Evolutionary conservation across 306 rosid genomes (phyloP), one percentile per base, ranked within the genome.

Genomic region (Quercus glauca): DNA sequence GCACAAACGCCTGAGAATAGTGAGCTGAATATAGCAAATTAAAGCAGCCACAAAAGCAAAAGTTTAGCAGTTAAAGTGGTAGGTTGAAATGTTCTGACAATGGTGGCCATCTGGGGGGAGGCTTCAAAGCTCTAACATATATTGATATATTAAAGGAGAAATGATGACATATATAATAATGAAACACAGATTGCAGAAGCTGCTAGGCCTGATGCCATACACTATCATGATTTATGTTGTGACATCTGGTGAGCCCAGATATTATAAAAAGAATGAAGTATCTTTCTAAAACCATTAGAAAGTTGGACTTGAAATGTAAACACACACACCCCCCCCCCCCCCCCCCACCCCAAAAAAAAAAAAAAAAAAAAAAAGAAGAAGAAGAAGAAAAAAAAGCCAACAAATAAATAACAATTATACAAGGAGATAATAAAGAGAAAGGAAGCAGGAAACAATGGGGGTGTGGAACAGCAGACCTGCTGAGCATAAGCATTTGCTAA

Each of bases 401-500:
- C 5, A 37, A 35, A 11, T 23, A 20, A 57, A 37, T 1, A 57
- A 18, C 21, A 56, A 5, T 33, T 49, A 37, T 25, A 3, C 23
- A 51, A 43, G 51, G 68, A 67, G 33, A 64, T 19, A 51, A 45
- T 29, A 12, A 68, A 33, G 61, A 12, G 15, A 67, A 63, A 70
- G 55, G 60, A 67, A 71, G 55, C 58, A 61, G 8, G 45, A 78
- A 81, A 69, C 0, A 3, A 55, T 26, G 41, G 68, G 71, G 29
- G 57, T 31, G 17, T 55, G 69, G 81, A 74, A 41, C 57, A 73
- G 61, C 59, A 7, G 76, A 88, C 95, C 92, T 90, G 97, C 83
- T 87, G 94, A 73, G 97, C 93, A 76, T 90, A 92, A 79, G 93
- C 95, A 83, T 92, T 89, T 74, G 93, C 97, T 58, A 92, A 60